phyloP scores from a whole-genome alignment of 2,329 filamentous ascomycete species.

The Orbilia oligospora region DNA sequence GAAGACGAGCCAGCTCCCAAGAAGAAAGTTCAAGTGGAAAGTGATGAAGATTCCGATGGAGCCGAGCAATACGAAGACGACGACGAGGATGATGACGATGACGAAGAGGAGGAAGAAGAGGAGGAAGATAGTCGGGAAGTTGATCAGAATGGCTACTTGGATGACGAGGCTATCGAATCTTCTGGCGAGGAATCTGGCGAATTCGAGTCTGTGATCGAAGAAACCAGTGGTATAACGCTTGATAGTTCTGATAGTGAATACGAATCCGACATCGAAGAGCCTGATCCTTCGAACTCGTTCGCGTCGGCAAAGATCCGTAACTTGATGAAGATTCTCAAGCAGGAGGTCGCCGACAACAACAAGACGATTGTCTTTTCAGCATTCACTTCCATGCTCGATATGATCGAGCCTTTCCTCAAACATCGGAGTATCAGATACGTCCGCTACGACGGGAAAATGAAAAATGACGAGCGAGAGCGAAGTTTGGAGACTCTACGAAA shows the following conservation, averaged over 20 bases:
- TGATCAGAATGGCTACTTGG: constrained; percentile 48
- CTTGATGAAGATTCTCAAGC: constrained; percentile 82
- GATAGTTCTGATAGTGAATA: constrained; percentile 61
- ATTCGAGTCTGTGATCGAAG: constrained; percentile 32
- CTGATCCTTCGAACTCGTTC: constrained; percentile 69
- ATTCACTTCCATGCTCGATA: constrained; percentile 97
- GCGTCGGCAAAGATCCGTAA: constrained; percentile 93
- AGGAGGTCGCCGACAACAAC: constrained; percentile 80
- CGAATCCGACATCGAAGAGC: constrained; percentile 65
- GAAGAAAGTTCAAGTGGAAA: constrained; percentile 64
- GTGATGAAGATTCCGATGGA: constrained; percentile 65
- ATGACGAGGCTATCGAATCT: constrained; percentile 62
- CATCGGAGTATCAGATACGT: constrained; percentile 82
- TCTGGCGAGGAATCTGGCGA: constrained; percentile 56
- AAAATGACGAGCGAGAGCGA: constrained; percentile 90
- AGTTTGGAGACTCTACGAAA: constrained; percentile 83
- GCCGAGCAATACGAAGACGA: constrained; percentile 65
- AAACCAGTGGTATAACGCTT: constrained; percentile 48
- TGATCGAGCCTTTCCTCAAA: constrained; percentile 90
- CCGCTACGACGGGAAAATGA: constrained; percentile 95
- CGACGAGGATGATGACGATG: constrained; percentile 65
- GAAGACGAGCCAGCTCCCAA: constrained; percentile 64
- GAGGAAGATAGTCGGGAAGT: constrained; percentile 31
- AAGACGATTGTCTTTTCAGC: constrained; percentile 99
- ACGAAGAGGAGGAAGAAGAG: constrained; percentile 63